A percentile compares a stretch with the other conserved stretches of the same genome.
These are phyloP conservation scores for Houttuynia cordata DNA, from an alignment of 164 flowering plant species.

Conservation along the genomic window DNA sequence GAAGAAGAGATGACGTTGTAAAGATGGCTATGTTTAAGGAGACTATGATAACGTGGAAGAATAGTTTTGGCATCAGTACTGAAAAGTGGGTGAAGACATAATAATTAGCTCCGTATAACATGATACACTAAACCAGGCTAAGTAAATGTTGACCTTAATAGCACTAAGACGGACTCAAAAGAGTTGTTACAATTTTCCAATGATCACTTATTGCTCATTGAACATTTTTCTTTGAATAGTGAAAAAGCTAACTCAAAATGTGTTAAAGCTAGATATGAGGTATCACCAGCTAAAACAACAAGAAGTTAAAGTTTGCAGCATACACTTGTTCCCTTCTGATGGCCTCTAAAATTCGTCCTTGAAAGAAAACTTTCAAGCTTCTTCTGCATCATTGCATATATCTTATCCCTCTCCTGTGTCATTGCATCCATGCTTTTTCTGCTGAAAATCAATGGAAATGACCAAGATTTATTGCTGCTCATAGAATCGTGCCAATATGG, in stretches of 20 bases:
- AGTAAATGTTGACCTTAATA: too few relatives aligned
- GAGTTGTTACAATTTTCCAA: too few relatives aligned
- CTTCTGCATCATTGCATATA: constrained; percentile 42
- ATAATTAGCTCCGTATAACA: too few relatives aligned
- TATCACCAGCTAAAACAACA: neutral
- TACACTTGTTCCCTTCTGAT: constrained; percentile 28
- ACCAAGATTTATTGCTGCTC: constrained; percentile 20
- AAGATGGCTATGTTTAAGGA: too few relatives aligned
- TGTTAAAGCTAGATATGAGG: neutral
- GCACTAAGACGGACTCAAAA: too few relatives aligned
- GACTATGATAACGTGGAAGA: too few relatives aligned
- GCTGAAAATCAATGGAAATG: constrained; percentile 43
- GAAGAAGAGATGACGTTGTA: too few relatives aligned
- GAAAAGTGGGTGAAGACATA: too few relatives aligned
- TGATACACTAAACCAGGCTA: too few relatives aligned
- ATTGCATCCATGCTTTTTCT: constrained; percentile 39
- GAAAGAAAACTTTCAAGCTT: constrained; percentile 31
- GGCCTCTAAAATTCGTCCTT: constrained; percentile 36
- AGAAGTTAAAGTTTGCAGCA: constrained; percentile 5
- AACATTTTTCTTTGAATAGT: too few relatives aligned
- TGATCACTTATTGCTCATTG: too few relatives aligned
- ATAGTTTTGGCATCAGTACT: too few relatives aligned
- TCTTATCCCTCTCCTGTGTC: constrained; percentile 36
- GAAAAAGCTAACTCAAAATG: neutral
- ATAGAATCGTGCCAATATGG: constrained; percentile 49